Conservation (phyloP, 306 rosid genomes). For the Cercis canadensis region DNA sequence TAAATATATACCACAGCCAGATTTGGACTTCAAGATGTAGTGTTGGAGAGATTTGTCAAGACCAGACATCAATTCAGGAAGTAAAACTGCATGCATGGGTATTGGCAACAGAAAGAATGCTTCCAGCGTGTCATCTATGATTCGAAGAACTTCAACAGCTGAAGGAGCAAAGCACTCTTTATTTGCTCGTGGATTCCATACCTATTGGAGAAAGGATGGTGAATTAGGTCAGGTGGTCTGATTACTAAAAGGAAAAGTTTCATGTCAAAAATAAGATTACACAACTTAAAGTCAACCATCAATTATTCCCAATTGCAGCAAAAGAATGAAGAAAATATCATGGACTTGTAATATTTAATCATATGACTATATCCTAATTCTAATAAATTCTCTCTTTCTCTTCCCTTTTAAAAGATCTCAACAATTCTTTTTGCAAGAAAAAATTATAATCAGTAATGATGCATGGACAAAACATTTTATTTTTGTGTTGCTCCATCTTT, state of each 20-base stretch:
- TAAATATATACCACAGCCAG: constrained; percentile 77
- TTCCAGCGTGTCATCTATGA: constrained; percentile 84
- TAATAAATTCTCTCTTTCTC: neutral
- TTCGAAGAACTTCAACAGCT: constrained; percentile 76
- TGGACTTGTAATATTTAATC: too few relatives aligned
- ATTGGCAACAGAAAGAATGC: constrained; percentile 87
- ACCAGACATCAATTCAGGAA: constrained; percentile 78
- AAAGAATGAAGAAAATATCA: neutral
- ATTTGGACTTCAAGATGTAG: constrained; percentile 72
- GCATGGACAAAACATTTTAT: neutral
- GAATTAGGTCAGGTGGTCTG: constrained; percentile 15
- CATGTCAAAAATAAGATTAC: neutral
- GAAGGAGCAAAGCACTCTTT: constrained; percentile 86
- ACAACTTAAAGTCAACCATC: constrained; percentile 1
- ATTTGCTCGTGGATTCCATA: constrained; percentile 81
- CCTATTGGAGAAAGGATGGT: constrained; percentile 44
- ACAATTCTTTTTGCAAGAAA: neutral
- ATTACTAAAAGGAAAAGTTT: neutral
- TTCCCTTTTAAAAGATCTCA: neutral
- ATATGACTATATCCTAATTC: neutral
- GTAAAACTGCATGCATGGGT: constrained; percentile 64
- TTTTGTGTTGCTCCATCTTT: neutral
- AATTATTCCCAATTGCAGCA: constrained; percentile 2
- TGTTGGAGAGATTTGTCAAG: constrained; percentile 86
- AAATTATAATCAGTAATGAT: neutral